Evolutionary conservation across 768 basidiomycete genomes (phyloP).

Genomic region (Mycena polygramma): DNA sequence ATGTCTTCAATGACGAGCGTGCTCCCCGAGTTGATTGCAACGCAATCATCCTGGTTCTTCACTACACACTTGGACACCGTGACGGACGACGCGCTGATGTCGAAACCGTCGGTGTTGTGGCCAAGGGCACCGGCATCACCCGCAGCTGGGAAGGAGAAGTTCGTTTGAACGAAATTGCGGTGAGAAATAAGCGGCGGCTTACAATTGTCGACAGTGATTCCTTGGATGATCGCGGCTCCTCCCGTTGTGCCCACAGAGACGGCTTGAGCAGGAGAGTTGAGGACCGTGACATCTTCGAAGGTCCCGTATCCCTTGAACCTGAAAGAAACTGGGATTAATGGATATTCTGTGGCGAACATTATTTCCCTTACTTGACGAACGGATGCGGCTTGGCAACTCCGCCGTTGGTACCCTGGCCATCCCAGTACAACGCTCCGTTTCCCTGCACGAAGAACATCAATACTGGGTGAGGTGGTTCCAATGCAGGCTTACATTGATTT

Average conservation of each 20-base stretch:
- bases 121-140: slow-evolving; percentile 35
- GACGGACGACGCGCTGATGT: slow-evolving; percentile 32
- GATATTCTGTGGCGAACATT: background rate
- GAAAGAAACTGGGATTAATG: background rate
- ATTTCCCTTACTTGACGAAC: slow-evolving; percentile 31
- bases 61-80: slow-evolving; percentile 32
- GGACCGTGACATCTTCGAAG: slow-evolving; percentile 33
- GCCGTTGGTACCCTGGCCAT: slow-evolving; percentile 37
- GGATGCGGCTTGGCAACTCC: slow-evolving; percentile 39
- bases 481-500: slow-evolving; percentile 21
- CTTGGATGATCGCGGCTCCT: slow-evolving; percentile 21
- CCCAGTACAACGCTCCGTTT: slow-evolving; percentile 37
- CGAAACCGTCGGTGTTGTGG: slow-evolving; percentile 40
- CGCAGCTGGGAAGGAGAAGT: slow-evolving; percentile 19
- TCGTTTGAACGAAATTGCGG: background rate
- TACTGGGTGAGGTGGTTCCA: background rate
- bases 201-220: slow-evolving; percentile 36
- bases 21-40: slow-evolving; percentile 37
- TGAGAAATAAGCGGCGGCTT: background rate
- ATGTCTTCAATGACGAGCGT: slow-evolving; percentile 45
- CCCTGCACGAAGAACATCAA: slow-evolving; percentile 17
- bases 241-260: slow-evolving; percentile 35
- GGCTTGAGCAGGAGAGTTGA: slow-evolving; percentile 36
- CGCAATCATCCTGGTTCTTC: slow-evolving; percentile 38
- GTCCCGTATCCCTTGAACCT: slow-evolving; percentile 38